These are phyloP conservation scores for Thraustochytrium sp. DNA, from an alignment of 352 stramenopile species.

Conservation along the genomic window DNA sequence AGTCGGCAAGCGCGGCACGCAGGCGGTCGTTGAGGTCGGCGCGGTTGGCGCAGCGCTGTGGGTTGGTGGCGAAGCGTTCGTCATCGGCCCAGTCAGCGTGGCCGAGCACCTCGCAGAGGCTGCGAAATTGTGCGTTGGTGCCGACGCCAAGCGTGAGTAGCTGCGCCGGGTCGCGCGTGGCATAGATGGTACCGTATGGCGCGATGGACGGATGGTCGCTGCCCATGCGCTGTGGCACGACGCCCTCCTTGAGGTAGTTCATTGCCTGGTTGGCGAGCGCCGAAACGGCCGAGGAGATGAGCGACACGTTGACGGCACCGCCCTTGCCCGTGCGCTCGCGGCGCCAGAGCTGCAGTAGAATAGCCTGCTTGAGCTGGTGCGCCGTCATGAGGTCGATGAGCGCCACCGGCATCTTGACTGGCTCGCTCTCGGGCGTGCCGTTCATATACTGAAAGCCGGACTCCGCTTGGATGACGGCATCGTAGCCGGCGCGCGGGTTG, in stretches of 20 bases:
- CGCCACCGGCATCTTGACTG: constrained; percentile 45
- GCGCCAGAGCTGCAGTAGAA: constrained; percentile 39
- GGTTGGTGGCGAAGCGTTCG: background rate
- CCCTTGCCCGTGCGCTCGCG: constrained; percentile 38
- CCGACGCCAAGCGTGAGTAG: constrained; percentile 32
- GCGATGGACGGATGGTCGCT: constrained; percentile 41
- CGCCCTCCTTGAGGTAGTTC: constrained; percentile 42
- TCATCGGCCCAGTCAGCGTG: background rate
- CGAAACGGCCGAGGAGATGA: constrained; percentile 37
- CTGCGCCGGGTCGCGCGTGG: constrained; percentile 4
- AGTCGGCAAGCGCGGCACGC: background rate
- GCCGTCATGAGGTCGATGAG: constrained; percentile 44
- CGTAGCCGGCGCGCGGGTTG: constrained; percentile 33
- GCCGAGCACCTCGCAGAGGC: constrained; percentile 14
- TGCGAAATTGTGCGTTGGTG: background rate
- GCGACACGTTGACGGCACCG: constrained; percentile 33
- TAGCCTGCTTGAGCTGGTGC: constrained; percentile 44
- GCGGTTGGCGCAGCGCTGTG: background rate
- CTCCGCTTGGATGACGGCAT: constrained; percentile 42
- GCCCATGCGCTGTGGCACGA: constrained; percentile 36
- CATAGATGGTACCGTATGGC: constrained; percentile 41
- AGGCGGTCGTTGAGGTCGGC: background rate
- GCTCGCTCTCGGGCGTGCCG: constrained; percentile 13
- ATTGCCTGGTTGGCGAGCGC: constrained; percentile 46
- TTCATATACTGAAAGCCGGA: constrained; percentile 46